These are phyloP conservation scores for Sisymbrium altissimum DNA, from an alignment of 345 rosid species.

Conservation along the genomic window DNA sequence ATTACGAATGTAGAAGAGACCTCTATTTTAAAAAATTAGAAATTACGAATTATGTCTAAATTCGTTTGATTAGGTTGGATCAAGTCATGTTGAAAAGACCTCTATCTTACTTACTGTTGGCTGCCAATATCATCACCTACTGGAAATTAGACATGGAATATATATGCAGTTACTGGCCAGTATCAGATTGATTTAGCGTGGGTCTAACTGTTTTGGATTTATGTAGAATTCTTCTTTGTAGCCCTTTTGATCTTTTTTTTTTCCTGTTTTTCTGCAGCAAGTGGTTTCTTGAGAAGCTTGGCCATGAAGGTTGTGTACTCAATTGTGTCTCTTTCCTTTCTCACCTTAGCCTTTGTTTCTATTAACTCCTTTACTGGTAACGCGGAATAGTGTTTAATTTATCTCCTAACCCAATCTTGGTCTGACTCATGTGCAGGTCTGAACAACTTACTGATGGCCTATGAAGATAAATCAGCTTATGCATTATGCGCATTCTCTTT, in stretches of 20 bases:
- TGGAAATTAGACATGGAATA: neutral
- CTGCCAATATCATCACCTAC: neutral
- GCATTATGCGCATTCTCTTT: constrained; percentile 90
- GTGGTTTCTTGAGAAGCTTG: constrained; percentile 92
- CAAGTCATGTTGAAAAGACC: neutral
- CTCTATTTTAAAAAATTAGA: neutral
- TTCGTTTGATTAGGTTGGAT: too few species aligned
- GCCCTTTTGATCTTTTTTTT: constrained; percentile 13
- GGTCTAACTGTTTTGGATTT: neutral
- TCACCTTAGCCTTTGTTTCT: neutral
- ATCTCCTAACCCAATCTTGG: neutral
- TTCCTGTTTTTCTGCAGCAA: constrained; percentile 54
- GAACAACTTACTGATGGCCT: constrained; percentile 80
- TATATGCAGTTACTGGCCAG: neutral
- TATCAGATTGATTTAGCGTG: neutral
- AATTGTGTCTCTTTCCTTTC: neutral
- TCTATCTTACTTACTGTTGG: neutral
- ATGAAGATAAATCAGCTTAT: constrained; percentile 88
- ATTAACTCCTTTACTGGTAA: neutral
- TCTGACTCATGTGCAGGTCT: constrained; percentile 49
- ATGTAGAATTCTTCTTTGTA: constrained; percentile 1
- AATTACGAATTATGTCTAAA: too few species aligned
- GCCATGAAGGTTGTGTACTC: constrained; percentile 71
- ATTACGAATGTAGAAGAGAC: neutral
- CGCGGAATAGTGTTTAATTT: too few species aligned